Evolutionary conservation across 148 eudicot genomes (phyloP).

Genomic region (Beta vulgaris): DNA sequence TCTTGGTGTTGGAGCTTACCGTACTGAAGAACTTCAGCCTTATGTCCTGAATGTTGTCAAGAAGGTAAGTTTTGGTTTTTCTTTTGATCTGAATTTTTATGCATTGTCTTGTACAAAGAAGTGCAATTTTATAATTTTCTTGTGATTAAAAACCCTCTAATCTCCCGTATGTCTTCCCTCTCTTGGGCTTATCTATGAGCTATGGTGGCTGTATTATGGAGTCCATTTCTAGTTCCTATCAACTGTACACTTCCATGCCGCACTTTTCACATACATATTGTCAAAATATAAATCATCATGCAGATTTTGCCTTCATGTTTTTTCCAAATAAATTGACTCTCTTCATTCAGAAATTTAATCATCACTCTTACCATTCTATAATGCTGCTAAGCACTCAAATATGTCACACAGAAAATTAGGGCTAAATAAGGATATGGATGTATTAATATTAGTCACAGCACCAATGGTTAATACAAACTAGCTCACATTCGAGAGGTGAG

Average conservation of each 20-base stretch:
- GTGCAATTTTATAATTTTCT: background rate
- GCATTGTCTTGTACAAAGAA: background rate
- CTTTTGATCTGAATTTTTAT: background rate
- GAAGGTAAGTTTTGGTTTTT: constrained; percentile 48
- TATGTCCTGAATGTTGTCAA: constrained; percentile 91
- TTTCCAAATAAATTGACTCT: no score
- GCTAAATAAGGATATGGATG: no score
- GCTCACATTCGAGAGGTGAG: no score
- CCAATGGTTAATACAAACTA: no score
- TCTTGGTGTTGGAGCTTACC: constrained; percentile 97
- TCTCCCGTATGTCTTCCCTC: background rate
- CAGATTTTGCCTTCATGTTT: background rate
- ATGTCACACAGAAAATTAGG: no score
- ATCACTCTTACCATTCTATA: no score
- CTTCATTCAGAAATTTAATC: no score
- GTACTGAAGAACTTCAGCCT: constrained; percentile 97
- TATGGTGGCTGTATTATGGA: background rate
- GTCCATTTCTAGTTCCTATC: background rate
- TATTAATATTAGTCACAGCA: no score
- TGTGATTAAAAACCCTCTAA: background rate
- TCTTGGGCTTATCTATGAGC: background rate
- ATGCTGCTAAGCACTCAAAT: no score
- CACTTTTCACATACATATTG: background rate
- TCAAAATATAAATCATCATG: background rate
- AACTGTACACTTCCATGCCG: background rate